Evolutionary conservation across 495 filamentous ascomycete species (phyloP).

Genomic region (Parachaetomium inaequale): DNA sequence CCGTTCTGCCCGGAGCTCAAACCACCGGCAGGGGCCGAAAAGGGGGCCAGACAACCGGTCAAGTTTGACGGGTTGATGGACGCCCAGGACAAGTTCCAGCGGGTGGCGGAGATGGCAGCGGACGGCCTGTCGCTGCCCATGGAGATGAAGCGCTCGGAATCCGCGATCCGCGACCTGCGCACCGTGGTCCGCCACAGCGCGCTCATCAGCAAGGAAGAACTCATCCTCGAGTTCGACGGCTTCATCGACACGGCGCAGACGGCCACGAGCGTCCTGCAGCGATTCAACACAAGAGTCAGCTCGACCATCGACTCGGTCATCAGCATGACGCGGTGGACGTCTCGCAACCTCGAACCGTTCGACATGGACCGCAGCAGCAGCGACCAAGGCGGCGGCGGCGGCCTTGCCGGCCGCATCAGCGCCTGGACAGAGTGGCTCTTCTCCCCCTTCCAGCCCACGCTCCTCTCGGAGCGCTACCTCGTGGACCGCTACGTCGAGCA

Average conservation of each 20-base stretch:
- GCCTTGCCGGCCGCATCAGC: conserved; percentile 30
- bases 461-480: conserved; percentile 50
- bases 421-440: conserved; percentile 42
- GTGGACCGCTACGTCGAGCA: conserved; percentile 63
- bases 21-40: conserved; percentile 12
- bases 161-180: conserved; percentile 67
- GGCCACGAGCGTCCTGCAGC: conserved; percentile 55
- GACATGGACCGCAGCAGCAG: conserved; percentile 40
- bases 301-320: conserved; percentile 67
- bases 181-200: conserved; percentile 55
- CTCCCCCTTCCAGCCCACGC: conserved; percentile 54
- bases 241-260: conserved; percentile 56
- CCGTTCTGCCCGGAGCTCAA: conserved; percentile 53
- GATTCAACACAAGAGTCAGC: conserved; percentile 66
- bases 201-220: conserved; percentile 50
- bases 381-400: conserved; percentile 24
- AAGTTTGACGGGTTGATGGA: conserved; percentile 66
- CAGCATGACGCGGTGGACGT: conserved; percentile 56
- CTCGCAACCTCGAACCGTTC: conserved; percentile 61
- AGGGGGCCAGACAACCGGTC: conserved; percentile 29
- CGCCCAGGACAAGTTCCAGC: conserved; percentile 62
- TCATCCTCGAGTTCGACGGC: conserved; percentile 62
- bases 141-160: conserved; percentile 68
- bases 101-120: conserved; percentile 58
- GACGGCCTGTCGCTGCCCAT: conserved; percentile 58